phyloP scores from a whole-genome alignment of 192 early-diverging fungal species.

The Linnemannia schmuckeri region DNA sequence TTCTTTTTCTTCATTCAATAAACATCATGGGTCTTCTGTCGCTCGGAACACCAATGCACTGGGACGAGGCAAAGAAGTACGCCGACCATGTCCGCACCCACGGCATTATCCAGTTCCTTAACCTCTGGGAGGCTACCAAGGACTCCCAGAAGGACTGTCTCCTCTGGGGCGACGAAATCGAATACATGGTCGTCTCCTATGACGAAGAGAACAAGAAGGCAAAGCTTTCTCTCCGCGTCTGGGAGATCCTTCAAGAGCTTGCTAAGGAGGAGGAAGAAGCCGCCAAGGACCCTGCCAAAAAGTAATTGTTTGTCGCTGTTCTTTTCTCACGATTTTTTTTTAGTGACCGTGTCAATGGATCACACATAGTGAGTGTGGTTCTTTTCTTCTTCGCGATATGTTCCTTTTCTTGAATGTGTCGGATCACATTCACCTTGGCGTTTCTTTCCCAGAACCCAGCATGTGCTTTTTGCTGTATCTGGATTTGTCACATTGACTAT shows the following conservation, averaged over 20 bases:
- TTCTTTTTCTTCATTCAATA: background rate
- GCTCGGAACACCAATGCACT: conserved; percentile 96
- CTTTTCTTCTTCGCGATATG: no score
- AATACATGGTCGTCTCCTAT: conserved; percentile 91
- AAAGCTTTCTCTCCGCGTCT: conserved; percentile 82
- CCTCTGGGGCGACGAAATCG: conserved; percentile 98
- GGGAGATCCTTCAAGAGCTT: conserved; percentile 82
- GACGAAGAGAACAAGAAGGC: conserved; percentile 81
- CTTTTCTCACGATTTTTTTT: background rate
- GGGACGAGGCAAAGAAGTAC: conserved; percentile 90
- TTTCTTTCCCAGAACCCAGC: no score
- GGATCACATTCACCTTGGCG: no score
- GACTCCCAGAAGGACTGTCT: conserved; percentile 82
- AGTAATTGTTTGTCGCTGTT: conserved; percentile 31
- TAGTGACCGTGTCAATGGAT: background rate
- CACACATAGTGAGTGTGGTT: background rate
- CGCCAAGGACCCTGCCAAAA: conserved; percentile 59
- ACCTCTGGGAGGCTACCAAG: conserved; percentile 89
- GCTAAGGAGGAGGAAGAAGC: conserved; percentile 80
- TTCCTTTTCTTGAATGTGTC: no score
- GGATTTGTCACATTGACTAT: no score
- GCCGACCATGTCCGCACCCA: conserved; percentile 89
- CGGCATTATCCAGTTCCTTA: conserved; percentile 94
- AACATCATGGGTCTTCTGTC: conserved; percentile 90
- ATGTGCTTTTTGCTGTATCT: no score